Evolutionary conservation across 495 filamentous ascomycete species (phyloP), one percentile per base, ranked within the genome.

Genomic region (Neurospora cerealis): DNA sequence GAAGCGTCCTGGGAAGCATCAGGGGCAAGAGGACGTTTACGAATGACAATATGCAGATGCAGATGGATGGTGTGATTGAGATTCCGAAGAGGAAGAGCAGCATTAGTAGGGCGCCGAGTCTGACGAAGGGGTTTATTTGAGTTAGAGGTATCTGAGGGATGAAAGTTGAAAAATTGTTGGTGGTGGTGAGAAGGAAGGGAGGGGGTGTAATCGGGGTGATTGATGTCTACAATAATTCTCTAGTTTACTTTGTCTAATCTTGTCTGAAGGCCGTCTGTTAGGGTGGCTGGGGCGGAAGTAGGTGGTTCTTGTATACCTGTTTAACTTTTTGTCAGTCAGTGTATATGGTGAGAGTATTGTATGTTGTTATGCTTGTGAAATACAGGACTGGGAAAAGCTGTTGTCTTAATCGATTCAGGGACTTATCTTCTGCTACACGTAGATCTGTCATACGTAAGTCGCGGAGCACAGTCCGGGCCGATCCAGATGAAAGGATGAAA

Each of bases 81-180:
- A 78, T 89, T 38, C 87, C 87, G 7, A 82, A 84, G 76, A 74
- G 87, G 69, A 89, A 88, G 78, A 88, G 86, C 80, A 88, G 86
- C 77, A 79, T 89, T 78, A 83, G 81, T 66, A 80, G 87, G 75
- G 81, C 82, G 76, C 81, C 83, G 15, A 88, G 86, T 71, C 72
- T 88, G 73, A 88, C 86, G 41, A 89, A 89, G 75, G 87, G 87
- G 32, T 89, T 89, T 75, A 81, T 89, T 77, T 88, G 71, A 81
- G 48, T 11, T 24, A 6, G 48, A 32, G 42, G 42, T 4, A 46
- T 60, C 5, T 28, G 21, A 28, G 46, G 46, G 21, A 48, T 40
- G 3, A 13, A 34, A 13, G 39, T 13, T 42, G 41, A 28, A 28
- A 60, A 60, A 4, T 28, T 3, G 10, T 60, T 15, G 21, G 48